A percentile compares a stretch with the other conserved stretches of the same genome.
Conservation (phyloP, 2,329 filamentous ascomycete genomes). For the Trichophyton benhamiae region DNA sequence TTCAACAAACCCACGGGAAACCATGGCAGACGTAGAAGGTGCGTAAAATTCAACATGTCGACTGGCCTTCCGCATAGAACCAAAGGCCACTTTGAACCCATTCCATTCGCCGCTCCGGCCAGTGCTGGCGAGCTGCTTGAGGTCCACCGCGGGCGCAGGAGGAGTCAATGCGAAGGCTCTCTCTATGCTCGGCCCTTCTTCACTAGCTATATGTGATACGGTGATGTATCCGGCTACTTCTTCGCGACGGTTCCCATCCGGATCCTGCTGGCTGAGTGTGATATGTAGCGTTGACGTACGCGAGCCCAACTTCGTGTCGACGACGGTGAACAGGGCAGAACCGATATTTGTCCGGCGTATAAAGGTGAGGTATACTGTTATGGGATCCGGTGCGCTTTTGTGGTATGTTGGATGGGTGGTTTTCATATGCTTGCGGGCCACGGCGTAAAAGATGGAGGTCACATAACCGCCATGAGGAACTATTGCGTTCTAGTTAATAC, state of each 20-base stretch:
- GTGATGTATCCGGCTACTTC: conserved; percentile 55
- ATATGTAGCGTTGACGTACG: conserved; percentile 54
- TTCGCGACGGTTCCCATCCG: conserved; percentile 33
- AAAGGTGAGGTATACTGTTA: conserved; percentile 54
- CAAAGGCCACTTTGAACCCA: conserved; percentile 21
- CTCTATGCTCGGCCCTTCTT: conserved; percentile 45
- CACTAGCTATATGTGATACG: conserved; percentile 48
- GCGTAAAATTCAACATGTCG: conserved; percentile 42
- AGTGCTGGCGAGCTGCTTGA: conserved; percentile 34
- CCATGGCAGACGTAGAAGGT: conserved; percentile 26
- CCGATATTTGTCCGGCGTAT: conserved; percentile 51
- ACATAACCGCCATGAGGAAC: conserved; percentile 63
- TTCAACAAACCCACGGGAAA: conserved; percentile 37
- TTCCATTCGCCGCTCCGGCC: conserved; percentile 35
- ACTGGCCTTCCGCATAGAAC: conserved; percentile 37
- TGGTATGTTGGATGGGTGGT: conserved; percentile 44
- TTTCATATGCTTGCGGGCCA: conserved; percentile 48
- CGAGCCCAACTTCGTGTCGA: conserved; percentile 52
- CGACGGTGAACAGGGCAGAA: conserved; percentile 44
- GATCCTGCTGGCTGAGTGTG: conserved; percentile 36
- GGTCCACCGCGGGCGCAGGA: conserved; percentile 3
- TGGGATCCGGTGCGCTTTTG: conserved; percentile 41
- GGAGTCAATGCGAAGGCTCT: conserved; percentile 41
- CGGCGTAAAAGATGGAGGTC: conserved; percentile 49
- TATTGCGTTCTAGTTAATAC: conserved; percentile 19